Evolutionary conservation across 192 early-diverging fungal species (phyloP), one percentile per base, ranked within the genome.

Genomic region (Coemansia sp.): DNA sequence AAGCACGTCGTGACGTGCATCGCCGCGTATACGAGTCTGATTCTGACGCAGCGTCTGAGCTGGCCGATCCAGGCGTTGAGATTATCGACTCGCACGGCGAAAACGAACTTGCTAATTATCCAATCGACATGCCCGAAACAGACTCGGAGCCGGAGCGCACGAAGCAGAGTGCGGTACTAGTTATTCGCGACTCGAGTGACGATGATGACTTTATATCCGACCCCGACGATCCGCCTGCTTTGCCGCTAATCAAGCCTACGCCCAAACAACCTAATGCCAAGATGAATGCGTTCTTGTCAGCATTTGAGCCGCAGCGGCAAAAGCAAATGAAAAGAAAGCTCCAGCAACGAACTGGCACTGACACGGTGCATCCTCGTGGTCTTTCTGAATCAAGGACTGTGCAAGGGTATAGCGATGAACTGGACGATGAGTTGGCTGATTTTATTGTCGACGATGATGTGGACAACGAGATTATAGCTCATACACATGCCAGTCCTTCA

Each of bases 381-480:
- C 8, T 17, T 2, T 15, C 47, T 20, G 34, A 57, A 7, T 11
- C 26, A 6, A 21, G 25, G 19, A 36, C 31, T 40, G 60, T 56
- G 38, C 66, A 59, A 42, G 64, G 68, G 3, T 74, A 71, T 25
- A 65, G 62, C 31, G 36, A 71, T 19, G 72, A 67, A 2, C 53
- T 74, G 22, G 77, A 74, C 49, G 65, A 71, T 6, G 77, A 74
- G 11, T 28, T 80, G 51, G 72, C 62, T 8, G 77, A 80, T 15
- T 74, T 74, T 65, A 80, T 80, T 53, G 68, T 74, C 14, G 77
- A 76, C 11, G 74, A 80, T 19, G 74, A 68, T 25, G 74, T 57
- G 1, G 42, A 31, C 26, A 47, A 50, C 14, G 56, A 58, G 14
- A 57, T 20, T 22, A 49, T 22, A 9, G 34, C 47, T 5, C 20